Base-by-base conservation (phyloP, 129 eudicot genomes). In the Kitagawia praeruptora region DNA sequence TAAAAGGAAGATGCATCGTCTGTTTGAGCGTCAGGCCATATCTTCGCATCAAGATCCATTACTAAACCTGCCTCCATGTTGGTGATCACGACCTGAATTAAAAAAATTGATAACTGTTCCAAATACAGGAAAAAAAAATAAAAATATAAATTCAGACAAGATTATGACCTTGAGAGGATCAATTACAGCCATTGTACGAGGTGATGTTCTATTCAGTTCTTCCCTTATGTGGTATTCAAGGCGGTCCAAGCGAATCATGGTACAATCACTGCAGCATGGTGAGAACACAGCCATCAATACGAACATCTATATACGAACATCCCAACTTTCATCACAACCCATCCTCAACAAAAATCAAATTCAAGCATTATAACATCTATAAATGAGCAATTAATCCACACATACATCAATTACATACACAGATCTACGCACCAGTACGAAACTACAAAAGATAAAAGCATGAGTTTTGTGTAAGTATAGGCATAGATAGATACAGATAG, bases 1-100 rank as follows among this genome's bases (percentile, higher is more conserved):
- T 96, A 96, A 75, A 81, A 80, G 19, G 97, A 93, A 64, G 98
- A 87, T 23, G 93, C 76, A 37, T 92, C 97, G 77, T 92, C 92
- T 14, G 84, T 78, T 71, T 89, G 97, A 47, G 99, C 93, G 81
- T 96, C 99, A 13, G 98, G 99, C 99, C 99, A 96, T 85, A 85
- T 96, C 89, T 96, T 96, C 64, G 99, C 99, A 89, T 92, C 97
- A 83, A 90, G 90, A 78, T 96, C 88, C 80, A 83, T 89, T 45
- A 90, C 88, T 45, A 85, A 79, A 58, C 87, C 87, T 63, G 87
- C 86, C 54, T 92, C 99, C 72, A 96, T 81, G 85, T 96, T 96
- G 76, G 98, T 92, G 69, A 96, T 89, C 74, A 96, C 96, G 31
- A 96, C 98, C 99, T 96, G 79, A 69, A 83, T 78, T 21, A 34